A percentile compares a stretch with the other conserved stretches of the same genome.
phyloP scores from a whole-genome alignment of 1,284 basidiomycete genomes.

The Cryptococcus depauperatus region DNA sequence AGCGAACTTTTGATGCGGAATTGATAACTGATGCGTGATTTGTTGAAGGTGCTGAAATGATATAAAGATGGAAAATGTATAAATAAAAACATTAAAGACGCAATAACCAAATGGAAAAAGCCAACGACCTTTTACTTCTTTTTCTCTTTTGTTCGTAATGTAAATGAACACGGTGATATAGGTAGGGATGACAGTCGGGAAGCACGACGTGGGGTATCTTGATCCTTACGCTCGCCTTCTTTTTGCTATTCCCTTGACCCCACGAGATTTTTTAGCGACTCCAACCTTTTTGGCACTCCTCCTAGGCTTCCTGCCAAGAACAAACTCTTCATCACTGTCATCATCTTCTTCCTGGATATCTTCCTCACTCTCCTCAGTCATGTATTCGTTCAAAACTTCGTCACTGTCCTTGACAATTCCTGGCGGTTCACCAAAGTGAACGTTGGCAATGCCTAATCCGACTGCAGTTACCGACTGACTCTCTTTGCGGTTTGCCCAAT shows the following conservation, averaged over 20 bases:
- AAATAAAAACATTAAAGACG: no score
- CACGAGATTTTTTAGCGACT: conserved; percentile 6
- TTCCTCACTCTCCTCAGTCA: conserved; percentile 1
- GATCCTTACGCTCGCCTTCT: background rate
- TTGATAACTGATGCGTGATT: no score
- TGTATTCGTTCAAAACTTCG: conserved; percentile 12
- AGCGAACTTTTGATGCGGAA: no score
- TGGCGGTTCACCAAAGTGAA: conserved; percentile 26
- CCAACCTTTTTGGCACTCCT: conserved; percentile 6
- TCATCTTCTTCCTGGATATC: conserved; percentile 7
- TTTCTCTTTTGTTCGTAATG: no score
- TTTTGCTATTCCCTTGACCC: background rate
- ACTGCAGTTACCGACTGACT: conserved; percentile 22
- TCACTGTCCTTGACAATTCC: conserved; percentile 9
- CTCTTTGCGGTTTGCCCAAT: conserved; percentile 9
- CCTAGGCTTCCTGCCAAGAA: conserved; percentile 19
- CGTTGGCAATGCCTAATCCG: conserved; percentile 37
- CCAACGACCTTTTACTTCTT: no score
- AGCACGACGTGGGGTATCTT: no score
- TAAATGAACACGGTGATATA: no score
- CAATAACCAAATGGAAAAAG: no score
- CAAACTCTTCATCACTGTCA: conserved; percentile 31
- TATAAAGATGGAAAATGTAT: no score
- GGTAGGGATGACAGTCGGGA: no score
- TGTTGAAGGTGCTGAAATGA: no score